phyloP scores from a whole-genome alignment of 805 yeast species.

The Kodamaea jinghongensis region DNA sequence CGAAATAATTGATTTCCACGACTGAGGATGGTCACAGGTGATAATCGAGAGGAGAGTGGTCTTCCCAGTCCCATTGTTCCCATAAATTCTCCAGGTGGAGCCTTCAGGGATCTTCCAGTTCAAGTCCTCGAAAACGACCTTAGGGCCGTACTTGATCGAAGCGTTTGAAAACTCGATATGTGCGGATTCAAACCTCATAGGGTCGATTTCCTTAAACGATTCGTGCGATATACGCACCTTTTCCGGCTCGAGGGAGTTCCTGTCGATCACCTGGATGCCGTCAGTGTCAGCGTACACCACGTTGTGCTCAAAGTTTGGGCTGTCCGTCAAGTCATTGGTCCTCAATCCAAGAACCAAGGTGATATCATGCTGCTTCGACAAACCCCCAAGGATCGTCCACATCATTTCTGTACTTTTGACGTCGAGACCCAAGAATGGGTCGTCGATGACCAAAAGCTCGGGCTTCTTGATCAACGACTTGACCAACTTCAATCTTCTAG shows the following conservation, averaged over 20 bases:
- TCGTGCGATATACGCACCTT: neutral
- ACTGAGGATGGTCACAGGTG: slow-evolving; percentile 95
- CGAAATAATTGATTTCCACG: slow-evolving; percentile 74
- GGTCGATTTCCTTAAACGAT: neutral
- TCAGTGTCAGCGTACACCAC: slow-evolving; percentile 59
- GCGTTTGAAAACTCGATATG: slow-evolving; percentile 55
- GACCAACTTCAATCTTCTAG: slow-evolving; percentile 86
- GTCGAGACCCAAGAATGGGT: slow-evolving; percentile 90
- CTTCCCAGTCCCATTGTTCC: slow-evolving; percentile 91
- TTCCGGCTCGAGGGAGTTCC: neutral
- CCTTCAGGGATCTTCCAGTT: slow-evolving; percentile 67
- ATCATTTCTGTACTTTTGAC: slow-evolving; percentile 65
- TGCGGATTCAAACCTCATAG: slow-evolving; percentile 3
- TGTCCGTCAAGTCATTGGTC: slow-evolving; percentile 57
- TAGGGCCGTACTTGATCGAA: slow-evolving; percentile 62
- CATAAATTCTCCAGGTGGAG: slow-evolving; percentile 85
- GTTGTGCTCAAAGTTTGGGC: slow-evolving; percentile 19
- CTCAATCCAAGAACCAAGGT: slow-evolving; percentile 73
- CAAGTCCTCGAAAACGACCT: slow-evolving; percentile 56
- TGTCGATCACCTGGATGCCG: slow-evolving; percentile 41
- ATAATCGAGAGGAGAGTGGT: slow-evolving; percentile 80
- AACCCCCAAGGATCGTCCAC: slow-evolving; percentile 29
- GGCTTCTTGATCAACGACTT: slow-evolving; percentile 67
- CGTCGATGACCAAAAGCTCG: slow-evolving; percentile 70
- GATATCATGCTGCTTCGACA: slow-evolving; percentile 40